These are phyloP conservation scores for Claviceps arundinis DNA, from an alignment of 2,329 filamentous ascomycete species.

Conservation along the genomic window DNA sequence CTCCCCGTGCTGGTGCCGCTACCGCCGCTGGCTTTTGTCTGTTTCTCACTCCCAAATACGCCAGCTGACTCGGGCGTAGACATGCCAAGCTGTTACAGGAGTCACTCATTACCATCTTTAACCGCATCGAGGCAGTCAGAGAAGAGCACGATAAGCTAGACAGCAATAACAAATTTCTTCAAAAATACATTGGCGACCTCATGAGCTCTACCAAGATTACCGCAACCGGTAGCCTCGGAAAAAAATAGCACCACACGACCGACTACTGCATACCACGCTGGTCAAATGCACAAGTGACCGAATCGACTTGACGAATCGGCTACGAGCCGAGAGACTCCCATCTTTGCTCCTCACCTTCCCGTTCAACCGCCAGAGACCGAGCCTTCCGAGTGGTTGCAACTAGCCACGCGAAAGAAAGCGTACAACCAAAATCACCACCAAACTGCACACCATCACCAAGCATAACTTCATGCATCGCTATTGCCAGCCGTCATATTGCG, in stretches of 20 bases:
- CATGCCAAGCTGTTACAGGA: conserved; percentile 83
- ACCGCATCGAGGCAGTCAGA: conserved; percentile 87
- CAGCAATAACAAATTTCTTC: conserved; percentile 90
- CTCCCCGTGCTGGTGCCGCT: too few relatives aligned
- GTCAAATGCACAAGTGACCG: not conserved
- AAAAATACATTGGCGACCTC: conserved; percentile 94
- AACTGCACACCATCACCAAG: not conserved
- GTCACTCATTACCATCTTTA: conserved; percentile 76
- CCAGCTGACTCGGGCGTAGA: conserved; percentile 30
- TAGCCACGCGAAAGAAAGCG: not conserved
- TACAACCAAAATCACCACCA: not conserved
- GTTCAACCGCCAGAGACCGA: not conserved
- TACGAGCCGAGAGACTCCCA: not conserved
- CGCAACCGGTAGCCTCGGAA: conserved; percentile 36
- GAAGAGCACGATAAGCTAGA: conserved; percentile 94
- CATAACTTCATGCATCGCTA: not conserved
- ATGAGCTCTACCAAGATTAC: conserved; percentile 77
- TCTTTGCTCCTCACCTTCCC: not conserved
- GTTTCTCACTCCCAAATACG: not conserved
- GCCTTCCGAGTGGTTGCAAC: not conserved
- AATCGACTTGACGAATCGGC: not conserved
- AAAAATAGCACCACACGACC: conserved; percentile 29
- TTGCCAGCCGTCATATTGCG: not conserved
- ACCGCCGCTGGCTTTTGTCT: not conserved
- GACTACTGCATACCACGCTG: not conserved